Conservation (phyloP, 495 filamentous ascomycete genomes). For the Penicillium mononematosum region DNA sequence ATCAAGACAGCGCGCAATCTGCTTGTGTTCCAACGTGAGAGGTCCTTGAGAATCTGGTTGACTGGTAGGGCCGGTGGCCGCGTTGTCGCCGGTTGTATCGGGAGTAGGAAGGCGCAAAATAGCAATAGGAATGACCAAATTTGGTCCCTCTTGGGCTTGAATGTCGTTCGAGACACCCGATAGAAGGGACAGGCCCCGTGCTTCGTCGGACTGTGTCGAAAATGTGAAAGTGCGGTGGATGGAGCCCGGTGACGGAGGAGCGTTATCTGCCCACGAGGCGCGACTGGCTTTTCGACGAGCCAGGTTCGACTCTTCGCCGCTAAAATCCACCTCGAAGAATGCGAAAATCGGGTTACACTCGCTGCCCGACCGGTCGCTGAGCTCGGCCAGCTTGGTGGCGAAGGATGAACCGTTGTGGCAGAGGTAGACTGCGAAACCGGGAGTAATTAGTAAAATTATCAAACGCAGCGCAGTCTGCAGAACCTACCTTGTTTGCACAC, state of each 20-base stretch:
- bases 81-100: conserved; percentile 23
- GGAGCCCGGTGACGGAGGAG: conserved; percentile 37
- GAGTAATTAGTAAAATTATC: conserved; percentile 10
- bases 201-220: conserved; percentile 50
- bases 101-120: conserved; percentile 51
- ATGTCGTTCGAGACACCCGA: conserved; percentile 69
- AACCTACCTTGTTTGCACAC: conserved; percentile 56
- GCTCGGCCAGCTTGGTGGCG: conserved; percentile 63
- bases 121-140: conserved; percentile 70
- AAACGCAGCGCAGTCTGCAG: neutral
- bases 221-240: conserved; percentile 46
- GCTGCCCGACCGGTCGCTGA: conserved; percentile 61
- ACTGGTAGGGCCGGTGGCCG: conserved; percentile 21
- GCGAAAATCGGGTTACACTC: conserved; percentile 72
- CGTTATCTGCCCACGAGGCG: conserved; percentile 37
- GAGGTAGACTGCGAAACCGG: conserved; percentile 58
- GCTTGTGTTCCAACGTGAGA: conserved; percentile 41
- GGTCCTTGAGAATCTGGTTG: conserved; percentile 42
- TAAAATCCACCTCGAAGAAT: conserved; percentile 63
- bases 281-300: conserved; percentile 41
- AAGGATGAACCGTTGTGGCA: conserved; percentile 71
- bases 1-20: conserved; percentile 69
- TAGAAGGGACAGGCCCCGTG: conserved; percentile 68
- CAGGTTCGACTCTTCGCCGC: conserved; percentile 31
- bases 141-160: conserved; percentile 67